Evolutionary conservation across 257 asterid genomes (phyloP).

Genomic region (Penstemon barbatus): DNA sequence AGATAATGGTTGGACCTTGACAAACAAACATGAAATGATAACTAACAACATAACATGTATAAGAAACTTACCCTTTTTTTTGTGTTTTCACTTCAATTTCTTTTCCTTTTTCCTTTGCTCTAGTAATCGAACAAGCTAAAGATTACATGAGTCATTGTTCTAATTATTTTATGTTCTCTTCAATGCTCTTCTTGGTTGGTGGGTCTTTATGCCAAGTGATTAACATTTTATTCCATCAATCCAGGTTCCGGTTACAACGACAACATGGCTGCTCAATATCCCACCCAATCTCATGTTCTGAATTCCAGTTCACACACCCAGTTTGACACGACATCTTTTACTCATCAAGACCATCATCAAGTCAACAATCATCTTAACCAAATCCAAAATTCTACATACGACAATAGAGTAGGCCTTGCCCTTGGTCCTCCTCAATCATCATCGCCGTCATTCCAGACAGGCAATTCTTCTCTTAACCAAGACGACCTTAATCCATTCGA

Average conservation of each 20-base stretch:
- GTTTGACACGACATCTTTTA: conserved; percentile 43
- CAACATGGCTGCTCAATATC: conserved; percentile 47
- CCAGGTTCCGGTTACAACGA: conserved; percentile 59
- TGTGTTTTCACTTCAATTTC: too few species aligned
- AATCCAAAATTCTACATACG: conserved; percentile 40
- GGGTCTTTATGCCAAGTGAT: conserved; percentile 1
- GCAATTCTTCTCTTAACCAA: conserved; percentile 48
- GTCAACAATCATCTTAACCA: conserved; percentile 23
- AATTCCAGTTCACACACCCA: conserved; percentile 45
- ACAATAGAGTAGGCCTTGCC: conserved; percentile 55
- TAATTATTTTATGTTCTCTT: too few species aligned
- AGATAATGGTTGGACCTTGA: too few species aligned
- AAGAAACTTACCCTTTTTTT: too few species aligned
- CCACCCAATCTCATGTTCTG: conserved; percentile 45
- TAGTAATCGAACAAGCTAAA: too few species aligned
- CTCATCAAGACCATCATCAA: conserved; percentile 34
- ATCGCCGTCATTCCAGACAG: conserved; percentile 41
- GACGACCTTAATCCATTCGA: conserved; percentile 41
- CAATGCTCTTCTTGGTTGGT: too few species aligned
- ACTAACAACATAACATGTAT: too few species aligned
- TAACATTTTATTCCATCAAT: conserved; percentile 13
- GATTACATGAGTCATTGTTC: too few species aligned
- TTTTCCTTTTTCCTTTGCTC: too few species aligned
- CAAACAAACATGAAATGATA: too few species aligned
- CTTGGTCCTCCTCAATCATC: conserved; percentile 76